Evolutionary conservation across 1,284 basidiomycete species (phyloP).

Genomic region (Meira miltonrushii): DNA sequence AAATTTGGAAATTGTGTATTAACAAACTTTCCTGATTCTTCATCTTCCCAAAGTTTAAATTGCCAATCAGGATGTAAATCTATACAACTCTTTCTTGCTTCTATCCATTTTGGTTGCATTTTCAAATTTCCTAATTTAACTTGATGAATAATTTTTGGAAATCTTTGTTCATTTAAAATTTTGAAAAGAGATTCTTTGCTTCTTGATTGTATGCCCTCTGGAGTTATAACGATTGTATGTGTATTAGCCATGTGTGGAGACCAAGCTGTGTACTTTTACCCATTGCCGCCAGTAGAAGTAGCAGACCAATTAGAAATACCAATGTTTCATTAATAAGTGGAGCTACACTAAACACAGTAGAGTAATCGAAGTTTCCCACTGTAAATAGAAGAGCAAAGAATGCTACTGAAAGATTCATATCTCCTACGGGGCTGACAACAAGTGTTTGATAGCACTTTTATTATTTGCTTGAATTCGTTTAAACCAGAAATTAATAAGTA

Average conservation of each 20-base stretch:
- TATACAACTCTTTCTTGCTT: conserved; percentile 4
- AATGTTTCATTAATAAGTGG: conserved; percentile 50
- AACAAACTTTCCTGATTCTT: conserved; percentile 1
- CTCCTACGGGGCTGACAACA: conserved; percentile 52
- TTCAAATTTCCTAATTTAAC: conserved; percentile 1
- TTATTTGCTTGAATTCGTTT: conserved; percentile 53
- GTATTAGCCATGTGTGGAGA: conserved; percentile 43
- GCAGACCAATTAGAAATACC: conserved; percentile 50
- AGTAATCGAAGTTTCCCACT: conserved; percentile 51
- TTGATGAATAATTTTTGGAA: conserved; percentile 5
- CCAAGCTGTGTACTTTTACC: conserved; percentile 50
- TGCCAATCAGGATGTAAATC: conserved; percentile 2
- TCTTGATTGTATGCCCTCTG: too few species aligned
- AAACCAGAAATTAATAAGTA: conserved; percentile 53
- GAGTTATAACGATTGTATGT: too few species aligned
- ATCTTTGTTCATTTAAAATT: too few species aligned
- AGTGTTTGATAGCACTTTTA: conserved; percentile 52
- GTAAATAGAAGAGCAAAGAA: conserved; percentile 51
- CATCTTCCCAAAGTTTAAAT: conserved; percentile 6
- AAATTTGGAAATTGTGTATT: background rate
- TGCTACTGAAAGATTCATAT: conserved; percentile 49
- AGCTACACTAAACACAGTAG: conserved; percentile 49
- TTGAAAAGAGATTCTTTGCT: too few species aligned
- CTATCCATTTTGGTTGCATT: conserved; percentile 7
- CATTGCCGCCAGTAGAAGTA: conserved; percentile 50